Percentiles rank a stretch among this genome's conserved stretches.
phyloP scores from a whole-genome alignment of 257 asterid genomes.

The Rubia yunnanensis region DNA sequence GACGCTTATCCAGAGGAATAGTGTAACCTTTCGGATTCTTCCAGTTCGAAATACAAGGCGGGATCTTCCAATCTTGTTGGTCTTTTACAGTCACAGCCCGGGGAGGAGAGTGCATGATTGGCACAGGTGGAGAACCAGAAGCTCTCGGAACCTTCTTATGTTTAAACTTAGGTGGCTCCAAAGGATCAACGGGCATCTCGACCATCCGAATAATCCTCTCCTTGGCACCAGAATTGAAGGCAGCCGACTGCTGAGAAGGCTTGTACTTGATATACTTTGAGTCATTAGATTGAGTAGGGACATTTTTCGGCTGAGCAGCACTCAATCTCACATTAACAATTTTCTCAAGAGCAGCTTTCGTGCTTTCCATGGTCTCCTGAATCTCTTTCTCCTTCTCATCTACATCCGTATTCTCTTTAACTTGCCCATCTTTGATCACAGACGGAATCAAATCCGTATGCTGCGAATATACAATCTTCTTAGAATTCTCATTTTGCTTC shows the following conservation, averaged over 20 bases:
- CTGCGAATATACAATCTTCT: conserved; percentile 77
- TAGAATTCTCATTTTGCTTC: conserved; percentile 74
- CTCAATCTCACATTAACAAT: conserved; percentile 84
- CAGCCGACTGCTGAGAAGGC: conserved; percentile 90
- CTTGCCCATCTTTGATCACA: conserved; percentile 49
- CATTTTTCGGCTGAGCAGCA: conserved; percentile 94
- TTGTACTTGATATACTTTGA: conserved; percentile 88
- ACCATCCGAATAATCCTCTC: conserved; percentile 93
- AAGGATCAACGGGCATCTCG: conserved; percentile 83
- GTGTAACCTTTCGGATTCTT: conserved; percentile 94
- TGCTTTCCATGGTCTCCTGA: conserved; percentile 65
- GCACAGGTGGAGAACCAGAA: conserved; percentile 95
- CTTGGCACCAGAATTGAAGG: conserved; percentile 91
- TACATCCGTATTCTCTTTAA: conserved; percentile 55
- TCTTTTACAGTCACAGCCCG: conserved; percentile 89
- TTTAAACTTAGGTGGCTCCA: conserved; percentile 94
- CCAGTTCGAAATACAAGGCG: conserved; percentile 95
- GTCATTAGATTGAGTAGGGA: conserved; percentile 58
- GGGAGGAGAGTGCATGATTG: conserved; percentile 94
- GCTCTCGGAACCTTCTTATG: conserved; percentile 92
- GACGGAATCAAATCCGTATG: conserved; percentile 71
- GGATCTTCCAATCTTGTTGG: conserved; percentile 93
- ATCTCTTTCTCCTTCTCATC: conserved; percentile 81
- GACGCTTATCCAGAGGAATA: conserved; percentile 88
- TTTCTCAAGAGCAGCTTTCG: conserved; percentile 89